phyloP scores from a whole-genome alignment of 108 stramenopile species.

The Schizochytrium sp. region DNA sequence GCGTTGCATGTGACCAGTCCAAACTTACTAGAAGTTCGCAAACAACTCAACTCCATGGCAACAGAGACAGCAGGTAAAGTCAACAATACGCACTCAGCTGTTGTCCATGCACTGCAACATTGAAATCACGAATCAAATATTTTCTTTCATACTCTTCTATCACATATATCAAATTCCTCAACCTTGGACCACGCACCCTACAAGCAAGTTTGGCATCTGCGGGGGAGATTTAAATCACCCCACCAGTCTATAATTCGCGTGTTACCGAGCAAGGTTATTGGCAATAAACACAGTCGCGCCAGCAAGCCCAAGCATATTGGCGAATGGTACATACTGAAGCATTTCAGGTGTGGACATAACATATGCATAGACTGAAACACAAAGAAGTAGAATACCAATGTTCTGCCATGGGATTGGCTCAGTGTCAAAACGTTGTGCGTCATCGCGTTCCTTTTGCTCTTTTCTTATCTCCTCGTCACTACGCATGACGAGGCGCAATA shows the following conservation, averaged over 20 bases:
- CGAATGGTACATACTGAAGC: constrained; percentile 43
- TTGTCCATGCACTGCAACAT: background rate
- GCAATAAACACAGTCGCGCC: background rate
- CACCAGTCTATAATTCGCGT: background rate
- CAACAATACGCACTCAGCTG: background rate
- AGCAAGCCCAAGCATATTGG: background rate
- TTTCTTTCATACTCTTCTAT: no score
- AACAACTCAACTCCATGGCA: constrained; percentile 9
- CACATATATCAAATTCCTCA: no score
- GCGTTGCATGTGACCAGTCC: background rate
- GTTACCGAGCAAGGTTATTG: background rate
- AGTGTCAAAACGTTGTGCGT: background rate
- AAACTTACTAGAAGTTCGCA: background rate
- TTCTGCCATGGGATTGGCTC: background rate
- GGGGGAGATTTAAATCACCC: background rate
- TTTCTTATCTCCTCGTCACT: background rate
- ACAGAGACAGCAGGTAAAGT: background rate
- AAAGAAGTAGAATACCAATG: background rate
- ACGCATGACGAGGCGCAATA: constrained; percentile 25
- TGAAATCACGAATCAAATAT: background rate
- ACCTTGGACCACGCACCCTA: no score
- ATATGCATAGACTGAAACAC: background rate
- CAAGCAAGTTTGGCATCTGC: no score
- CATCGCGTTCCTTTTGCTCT: constrained; percentile 15
- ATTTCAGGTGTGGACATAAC: background rate